Evolutionary conservation across 192 early-diverging fungal genomes (phyloP).

Genomic region (Kappamyces sp.): DNA sequence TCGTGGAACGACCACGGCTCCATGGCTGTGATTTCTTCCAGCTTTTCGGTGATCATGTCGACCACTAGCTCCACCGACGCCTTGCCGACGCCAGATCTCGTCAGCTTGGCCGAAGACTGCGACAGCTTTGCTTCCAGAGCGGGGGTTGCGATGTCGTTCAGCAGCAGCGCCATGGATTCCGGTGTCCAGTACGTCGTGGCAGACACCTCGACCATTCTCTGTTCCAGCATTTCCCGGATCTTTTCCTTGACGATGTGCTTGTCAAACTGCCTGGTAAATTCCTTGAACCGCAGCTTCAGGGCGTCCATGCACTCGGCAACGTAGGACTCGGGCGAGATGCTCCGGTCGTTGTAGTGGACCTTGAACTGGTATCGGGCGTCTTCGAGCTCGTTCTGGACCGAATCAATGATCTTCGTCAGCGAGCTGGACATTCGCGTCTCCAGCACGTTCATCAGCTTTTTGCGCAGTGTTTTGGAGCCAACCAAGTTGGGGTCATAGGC

Average conservation of each 20-base stretch:
- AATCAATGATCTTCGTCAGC: constrained; percentile 76
- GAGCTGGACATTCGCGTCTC: constrained; percentile 87
- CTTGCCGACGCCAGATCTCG: constrained; percentile 90
- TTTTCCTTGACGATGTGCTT: constrained; percentile 90
- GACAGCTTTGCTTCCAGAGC: constrained; percentile 85
- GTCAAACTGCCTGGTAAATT: constrained; percentile 86
- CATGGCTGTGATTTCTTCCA: constrained; percentile 63
- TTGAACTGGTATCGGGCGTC: constrained; percentile 97
- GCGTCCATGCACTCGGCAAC: constrained; percentile 89
- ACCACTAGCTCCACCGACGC: constrained; percentile 88
- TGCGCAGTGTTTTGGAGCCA: constrained; percentile 80
- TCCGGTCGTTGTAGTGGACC: constrained; percentile 96
- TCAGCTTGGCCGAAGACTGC: constrained; percentile 75
- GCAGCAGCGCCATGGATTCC: constrained; percentile 58
- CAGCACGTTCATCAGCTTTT: constrained; percentile 79
- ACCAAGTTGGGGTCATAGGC: constrained; percentile 65
- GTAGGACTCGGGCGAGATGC: constrained; percentile 92
- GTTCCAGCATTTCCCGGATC: constrained; percentile 86
- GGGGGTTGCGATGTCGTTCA: constrained; percentile 47
- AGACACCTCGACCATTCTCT: constrained; percentile 83
- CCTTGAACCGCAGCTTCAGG: constrained; percentile 91
- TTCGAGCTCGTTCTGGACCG: constrained; percentile 90
- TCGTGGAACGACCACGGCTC: constrained; percentile 87
- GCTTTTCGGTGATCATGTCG: constrained; percentile 75
- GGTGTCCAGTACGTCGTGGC: constrained; percentile 90